phyloP scores from a whole-genome alignment of 2,329 filamentous ascomycete genomes.

The Ophiocordyceps polyrhachis-furcata region DNA sequence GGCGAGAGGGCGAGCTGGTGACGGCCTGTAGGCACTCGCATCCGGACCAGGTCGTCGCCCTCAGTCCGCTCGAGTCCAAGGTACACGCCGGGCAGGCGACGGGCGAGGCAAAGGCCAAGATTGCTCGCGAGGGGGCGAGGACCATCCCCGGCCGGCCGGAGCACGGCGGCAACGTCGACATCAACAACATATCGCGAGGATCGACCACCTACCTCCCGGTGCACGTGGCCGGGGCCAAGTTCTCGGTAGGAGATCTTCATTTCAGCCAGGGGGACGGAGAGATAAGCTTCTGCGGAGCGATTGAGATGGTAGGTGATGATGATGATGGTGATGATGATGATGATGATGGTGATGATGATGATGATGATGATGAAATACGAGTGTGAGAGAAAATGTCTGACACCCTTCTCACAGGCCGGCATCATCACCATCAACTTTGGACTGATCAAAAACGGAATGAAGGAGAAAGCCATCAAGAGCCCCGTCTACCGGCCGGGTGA shows the following conservation, averaged over 20 bases:
- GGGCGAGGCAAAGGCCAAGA: conserved; percentile 39
- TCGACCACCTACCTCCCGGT: conserved; percentile 76
- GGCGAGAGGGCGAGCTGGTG: conserved; percentile 65
- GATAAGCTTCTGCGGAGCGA: conserved; percentile 75
- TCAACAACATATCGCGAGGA: conserved; percentile 67
- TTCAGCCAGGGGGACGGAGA: conserved; percentile 74
- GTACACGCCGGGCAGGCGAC: conserved; percentile 52
- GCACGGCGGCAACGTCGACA: conserved; percentile 81
- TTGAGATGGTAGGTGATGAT: conserved; percentile 47
- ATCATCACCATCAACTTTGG: conserved; percentile 80
- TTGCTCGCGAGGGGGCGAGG: conserved; percentile 61
- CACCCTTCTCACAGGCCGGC: conserved; percentile 33
- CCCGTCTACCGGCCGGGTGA: conserved; percentile 77
- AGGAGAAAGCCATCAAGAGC: conserved; percentile 55
- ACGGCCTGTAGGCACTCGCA: conserved; percentile 31
- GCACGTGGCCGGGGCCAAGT: conserved; percentile 73
- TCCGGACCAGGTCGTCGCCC: conserved; percentile 52
- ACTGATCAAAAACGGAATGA: conserved; percentile 67
- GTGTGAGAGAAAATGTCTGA: background rate
- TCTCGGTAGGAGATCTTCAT: conserved; percentile 75
- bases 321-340: background rate
- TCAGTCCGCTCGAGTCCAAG: conserved; percentile 54
- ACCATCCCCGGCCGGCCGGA: conserved; percentile 75
- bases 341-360: too few relatives aligned
- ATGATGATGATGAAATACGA: too few relatives aligned